These are phyloP conservation scores for Colletotrichum endophyticum DNA, from an alignment of 2,329 filamentous ascomycete species.

Conservation along the genomic window DNA sequence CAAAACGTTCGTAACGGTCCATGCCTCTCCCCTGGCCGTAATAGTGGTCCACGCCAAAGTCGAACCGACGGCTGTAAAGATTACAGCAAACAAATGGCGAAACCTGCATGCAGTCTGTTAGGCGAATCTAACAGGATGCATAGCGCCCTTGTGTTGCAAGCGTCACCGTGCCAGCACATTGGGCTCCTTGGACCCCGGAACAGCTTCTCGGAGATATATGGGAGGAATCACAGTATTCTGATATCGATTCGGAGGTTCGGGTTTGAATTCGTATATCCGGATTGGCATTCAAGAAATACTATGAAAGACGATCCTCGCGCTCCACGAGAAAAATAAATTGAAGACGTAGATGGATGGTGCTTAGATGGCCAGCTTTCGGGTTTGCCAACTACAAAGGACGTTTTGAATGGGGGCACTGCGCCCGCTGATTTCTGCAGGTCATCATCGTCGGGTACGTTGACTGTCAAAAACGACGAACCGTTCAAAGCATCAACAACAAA, in stretches of 20 bases:
- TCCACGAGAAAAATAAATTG: background rate
- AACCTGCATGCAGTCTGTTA: background rate
- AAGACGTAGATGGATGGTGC: background rate
- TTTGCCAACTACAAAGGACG: background rate
- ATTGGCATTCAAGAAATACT: background rate
- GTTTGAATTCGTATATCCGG: background rate
- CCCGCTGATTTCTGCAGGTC: background rate
- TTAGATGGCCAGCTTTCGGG: background rate
- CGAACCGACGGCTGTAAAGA: background rate
- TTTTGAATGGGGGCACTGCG: background rate
- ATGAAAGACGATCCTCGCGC: background rate
- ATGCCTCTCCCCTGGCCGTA: background rate
- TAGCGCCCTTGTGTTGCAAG: background rate
- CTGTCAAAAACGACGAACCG: background rate
- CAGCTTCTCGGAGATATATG: background rate
- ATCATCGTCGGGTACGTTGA: background rate
- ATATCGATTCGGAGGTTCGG: background rate
- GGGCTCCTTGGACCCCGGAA: background rate
- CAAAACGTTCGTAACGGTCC: background rate
- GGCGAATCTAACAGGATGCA: background rate
- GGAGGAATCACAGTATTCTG: background rate
- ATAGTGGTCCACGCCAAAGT: background rate
- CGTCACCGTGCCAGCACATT: background rate
- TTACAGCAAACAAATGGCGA: background rate
- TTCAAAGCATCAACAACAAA: background rate